Conservation (phyloP, 1,284 basidiomycete genomes). For the Mrakiaceae sp. region DNA sequence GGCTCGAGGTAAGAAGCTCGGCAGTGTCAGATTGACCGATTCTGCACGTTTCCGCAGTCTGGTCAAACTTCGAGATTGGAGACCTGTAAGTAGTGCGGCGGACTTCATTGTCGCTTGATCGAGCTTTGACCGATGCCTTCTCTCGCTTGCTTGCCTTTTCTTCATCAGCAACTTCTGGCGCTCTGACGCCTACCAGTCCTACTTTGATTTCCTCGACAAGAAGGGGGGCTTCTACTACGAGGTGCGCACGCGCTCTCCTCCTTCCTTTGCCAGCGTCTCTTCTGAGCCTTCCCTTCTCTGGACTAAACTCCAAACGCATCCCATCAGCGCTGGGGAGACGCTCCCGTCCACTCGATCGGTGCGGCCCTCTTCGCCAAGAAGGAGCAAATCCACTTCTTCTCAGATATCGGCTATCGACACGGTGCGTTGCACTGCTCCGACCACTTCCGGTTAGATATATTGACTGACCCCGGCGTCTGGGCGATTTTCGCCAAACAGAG, state of each 20-base stretch:
- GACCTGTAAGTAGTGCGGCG: neutral
- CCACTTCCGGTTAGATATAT: neutral
- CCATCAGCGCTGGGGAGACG: conserved; percentile 10
- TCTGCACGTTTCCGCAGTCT: conserved; percentile 27
- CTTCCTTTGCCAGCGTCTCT: conserved; percentile 21
- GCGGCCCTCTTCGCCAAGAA: conserved; percentile 58
- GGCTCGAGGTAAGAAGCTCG: conserved; percentile 8
- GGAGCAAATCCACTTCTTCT: conserved; percentile 65
- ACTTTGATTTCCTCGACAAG: conserved; percentile 63
- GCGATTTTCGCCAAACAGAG: conserved; percentile 19
- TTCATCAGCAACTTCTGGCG: conserved; percentile 55
- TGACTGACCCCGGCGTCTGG: neutral
- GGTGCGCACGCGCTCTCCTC: conserved; percentile 17
- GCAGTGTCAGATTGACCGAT: neutral
- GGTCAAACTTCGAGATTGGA: conserved; percentile 75
- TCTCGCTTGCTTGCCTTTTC: neutral
- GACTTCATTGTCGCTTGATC: too few relatives aligned
- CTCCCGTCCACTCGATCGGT: conserved; percentile 59
- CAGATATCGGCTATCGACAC: conserved; percentile 37
- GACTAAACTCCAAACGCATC: too few relatives aligned
- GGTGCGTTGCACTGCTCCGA: conserved; percentile 27
- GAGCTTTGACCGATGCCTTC: neutral
- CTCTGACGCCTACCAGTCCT: conserved; percentile 58
- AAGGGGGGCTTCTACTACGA: conserved; percentile 82
- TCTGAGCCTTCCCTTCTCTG: conserved; percentile 23